phyloP scores from a whole-genome alignment of 495 filamentous ascomycete species.

The Entonaema liquescens region DNA sequence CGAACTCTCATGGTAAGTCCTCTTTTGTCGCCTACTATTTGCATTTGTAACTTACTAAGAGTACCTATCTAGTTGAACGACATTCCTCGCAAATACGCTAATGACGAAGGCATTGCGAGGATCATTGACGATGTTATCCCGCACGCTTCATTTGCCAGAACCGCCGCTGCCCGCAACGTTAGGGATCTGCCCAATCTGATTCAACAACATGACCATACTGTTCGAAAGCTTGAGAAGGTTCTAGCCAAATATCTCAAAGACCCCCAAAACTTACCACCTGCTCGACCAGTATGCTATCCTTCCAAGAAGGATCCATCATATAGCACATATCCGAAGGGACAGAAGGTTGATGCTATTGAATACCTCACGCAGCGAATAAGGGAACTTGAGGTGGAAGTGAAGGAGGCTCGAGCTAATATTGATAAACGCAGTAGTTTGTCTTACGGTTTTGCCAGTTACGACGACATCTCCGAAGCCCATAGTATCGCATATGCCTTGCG shows the following conservation, averaged over 20 bases:
- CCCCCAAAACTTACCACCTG: conserved; percentile 79
- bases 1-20: conserved; percentile 82
- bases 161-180: conserved; percentile 88
- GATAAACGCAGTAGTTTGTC: conserved; percentile 88
- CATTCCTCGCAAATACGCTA: conserved; percentile 74
- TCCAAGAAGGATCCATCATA: conserved; percentile 73
- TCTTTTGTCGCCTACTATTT: not conserved
- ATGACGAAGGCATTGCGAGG: conserved; percentile 85
- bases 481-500: conserved; percentile 81
- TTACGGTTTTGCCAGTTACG: conserved; percentile 94
- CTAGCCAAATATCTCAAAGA: conserved; percentile 90
- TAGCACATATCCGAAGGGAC: conserved; percentile 65
- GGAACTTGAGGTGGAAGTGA: conserved; percentile 82
- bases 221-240: conserved; percentile 81
- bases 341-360: conserved; percentile 92
- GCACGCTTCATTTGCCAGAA: conserved; percentile 76
- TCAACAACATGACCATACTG: conserved; percentile 80
- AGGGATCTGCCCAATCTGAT: conserved; percentile 86
- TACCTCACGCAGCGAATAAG: conserved; percentile 88
- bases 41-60: conserved; percentile 29
- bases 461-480: conserved; percentile 86
- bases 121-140: conserved; percentile 79
- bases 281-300: conserved; percentile 80
- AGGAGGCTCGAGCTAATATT: conserved; percentile 78
- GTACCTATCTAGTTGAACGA: conserved; percentile 77